Evolutionary conservation across 2,329 filamentous ascomycete species (phyloP), one percentile per base, ranked within the genome.

Genomic region (Aspergillus sp.): DNA sequence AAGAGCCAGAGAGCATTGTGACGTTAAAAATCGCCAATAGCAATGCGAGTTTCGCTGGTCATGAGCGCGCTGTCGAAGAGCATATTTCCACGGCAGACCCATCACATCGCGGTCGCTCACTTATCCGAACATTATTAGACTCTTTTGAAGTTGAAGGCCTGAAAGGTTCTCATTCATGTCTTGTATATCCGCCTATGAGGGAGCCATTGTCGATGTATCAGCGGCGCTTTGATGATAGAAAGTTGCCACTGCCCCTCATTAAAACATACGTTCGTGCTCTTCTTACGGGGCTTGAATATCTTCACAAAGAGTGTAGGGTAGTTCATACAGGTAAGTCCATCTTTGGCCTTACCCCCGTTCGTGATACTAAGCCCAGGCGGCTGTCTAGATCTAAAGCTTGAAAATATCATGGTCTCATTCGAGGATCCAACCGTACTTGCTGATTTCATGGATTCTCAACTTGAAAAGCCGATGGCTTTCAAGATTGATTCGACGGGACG

Each of bases 241-340:
- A 62, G 41, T 67, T 76, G 50, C 71, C 66, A 55, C 63, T 71
- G 22, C 64, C 66, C 6, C 63, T 74, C 5, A 62, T 75, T 20
- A 76, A 75, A 60, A 64, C 64, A 48, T 67, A 74, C 43, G 61
- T 78, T 49, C 67, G 66, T 48, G 63, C 67, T 53, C 68, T 80
- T 51, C 71, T 80, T 34, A 64, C 67, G 22, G 72, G 72, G 12
- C 72, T 80, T 26, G 71, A 79, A 50, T 79, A 77, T 63, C 71
- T 80, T 5, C 75, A 80, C 54, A 66, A 69, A 26, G 66, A 74
- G 51, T 78, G 74, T 56, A 71, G 67, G 47, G 62, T 72, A 48
- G 73, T 79, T 22, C 73, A 80, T 65, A 78, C 75, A 1, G 74
- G 74, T 76, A 65, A 43, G 62, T 63, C 49, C 7, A 59, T 30